Conservation (phyloP, 352 stramenopile species). For the Phytophthora colocasiae region DNA sequence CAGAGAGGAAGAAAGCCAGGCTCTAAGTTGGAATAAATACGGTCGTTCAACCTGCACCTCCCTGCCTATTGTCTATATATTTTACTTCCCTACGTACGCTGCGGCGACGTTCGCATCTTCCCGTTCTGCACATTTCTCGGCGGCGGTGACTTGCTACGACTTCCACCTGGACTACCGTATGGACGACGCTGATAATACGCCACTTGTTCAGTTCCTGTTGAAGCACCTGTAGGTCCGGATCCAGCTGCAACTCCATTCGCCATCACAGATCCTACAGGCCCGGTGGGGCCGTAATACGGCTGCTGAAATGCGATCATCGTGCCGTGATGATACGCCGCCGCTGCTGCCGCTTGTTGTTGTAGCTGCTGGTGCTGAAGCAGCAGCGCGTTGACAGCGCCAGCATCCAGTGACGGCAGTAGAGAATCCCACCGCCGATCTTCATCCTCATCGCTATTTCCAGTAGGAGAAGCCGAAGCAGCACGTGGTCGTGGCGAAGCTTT, state of each 20-base stretch:
- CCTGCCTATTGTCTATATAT: slow-evolving; percentile 37
- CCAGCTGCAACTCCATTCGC: slow-evolving; percentile 23
- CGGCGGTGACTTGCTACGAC: slow-evolving; percentile 37
- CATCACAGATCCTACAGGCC: slow-evolving; percentile 11
- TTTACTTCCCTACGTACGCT: slow-evolving; percentile 37
- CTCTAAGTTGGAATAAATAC: slow-evolving; percentile 52
- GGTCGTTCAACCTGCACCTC: slow-evolving; percentile 32
- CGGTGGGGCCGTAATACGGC: slow-evolving; percentile 34
- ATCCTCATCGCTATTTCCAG: slow-evolving; percentile 32
- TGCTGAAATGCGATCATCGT: slow-evolving; percentile 43
- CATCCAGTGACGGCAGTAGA: slow-evolving; percentile 40
- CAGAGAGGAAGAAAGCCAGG: slow-evolving; percentile 43
- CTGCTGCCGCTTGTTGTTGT: slow-evolving; percentile 38
- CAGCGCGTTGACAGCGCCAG: slow-evolving; percentile 32
- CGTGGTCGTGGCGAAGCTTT: slow-evolving; percentile 27
- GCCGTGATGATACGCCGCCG: slow-evolving; percentile 37
- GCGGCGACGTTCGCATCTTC: slow-evolving; percentile 22
- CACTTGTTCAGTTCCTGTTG: slow-evolving; percentile 9
- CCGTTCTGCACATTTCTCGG: slow-evolving; percentile 18
- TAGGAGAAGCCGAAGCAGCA: slow-evolving; percentile 20
- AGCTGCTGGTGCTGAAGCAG: slow-evolving; percentile 45
- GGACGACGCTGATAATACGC: slow-evolving; percentile 27
- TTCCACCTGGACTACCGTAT: slow-evolving; percentile 30
- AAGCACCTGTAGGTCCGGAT: background rate
- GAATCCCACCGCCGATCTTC: slow-evolving; percentile 48